Evolutionary conservation across 2,329 filamentous ascomycete genomes (phyloP), one percentile per base, ranked within the genome.

Genomic region (Arthrobotrys musiformis): DNA sequence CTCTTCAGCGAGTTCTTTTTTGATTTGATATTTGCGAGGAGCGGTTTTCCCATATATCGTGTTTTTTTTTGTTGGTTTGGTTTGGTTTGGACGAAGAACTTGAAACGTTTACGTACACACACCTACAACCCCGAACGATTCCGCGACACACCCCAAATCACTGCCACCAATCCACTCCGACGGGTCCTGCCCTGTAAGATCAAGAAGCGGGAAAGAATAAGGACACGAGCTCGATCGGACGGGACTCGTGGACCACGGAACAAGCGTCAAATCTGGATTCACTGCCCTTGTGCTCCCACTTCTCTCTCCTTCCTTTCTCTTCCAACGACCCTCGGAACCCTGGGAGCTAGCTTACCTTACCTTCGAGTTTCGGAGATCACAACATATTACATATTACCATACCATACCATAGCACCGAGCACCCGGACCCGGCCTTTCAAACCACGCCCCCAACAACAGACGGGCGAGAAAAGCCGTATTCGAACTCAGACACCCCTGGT

Each of bases 31-130:
- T n/a, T n/a, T n/a, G n/a, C n/a, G n/a, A n/a, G n/a, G n/a, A n/a
- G n/a, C n/a, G n/a, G n/a, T n/a, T n/a, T n/a, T n/a, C n/a, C n/a
- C n/a, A n/a, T n/a, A n/a, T n/a, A n/a, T n/a, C n/a, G n/a, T n/a
- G n/a, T n/a, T n/a, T n/a, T n/a, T n/a, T n/a, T n/a, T n/a, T 35
- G 50, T 56, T 56, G 50, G 17, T n/a, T n/a, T n/a, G n/a, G n/a
- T n/a, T n/a, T n/a, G n/a, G n/a, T n/a, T n/a, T n/a, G n/a, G n/a
- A n/a, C n/a, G n/a, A n/a, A n/a, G n/a, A n/a, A 42, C 15, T 19
- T 42, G 40, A 42, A 42, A 52, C 28, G 50, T 56, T 56, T 56
- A 56, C 50, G 50, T 56, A 56, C 50, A 17, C 48, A 19, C 40
- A 42, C 40, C 11, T 11, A 35, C 30, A 5, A 48, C 15, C 54